Evolutionary conservation across 768 basidiomycete species (phyloP).

Genomic region (Kwoniella bestiolae): DNA sequence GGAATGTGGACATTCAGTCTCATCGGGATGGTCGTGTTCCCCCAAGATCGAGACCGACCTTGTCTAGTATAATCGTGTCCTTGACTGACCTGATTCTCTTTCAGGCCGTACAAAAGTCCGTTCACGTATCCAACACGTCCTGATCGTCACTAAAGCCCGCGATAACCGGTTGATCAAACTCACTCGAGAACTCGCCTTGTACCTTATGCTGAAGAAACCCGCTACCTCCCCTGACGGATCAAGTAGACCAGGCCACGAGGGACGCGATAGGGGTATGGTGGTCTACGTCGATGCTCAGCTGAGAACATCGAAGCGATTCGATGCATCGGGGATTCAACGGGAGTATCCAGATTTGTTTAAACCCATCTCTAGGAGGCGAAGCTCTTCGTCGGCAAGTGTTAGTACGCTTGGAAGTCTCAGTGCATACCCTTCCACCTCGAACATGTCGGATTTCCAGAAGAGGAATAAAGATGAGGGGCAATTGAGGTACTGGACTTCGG

Average conservation of each 20-base stretch:
- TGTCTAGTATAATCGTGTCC: too few species aligned
- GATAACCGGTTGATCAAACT: conserved; percentile 96
- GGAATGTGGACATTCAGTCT: too few species aligned
- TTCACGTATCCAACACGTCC: conserved; percentile 86
- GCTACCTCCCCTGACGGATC: conserved; percentile 14
- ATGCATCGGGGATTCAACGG: conserved; percentile 81
- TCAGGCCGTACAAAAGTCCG: conserved; percentile 88
- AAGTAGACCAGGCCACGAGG: conserved; percentile 14
- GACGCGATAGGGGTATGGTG: conserved; percentile 70
- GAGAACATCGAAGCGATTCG: conserved; percentile 84
- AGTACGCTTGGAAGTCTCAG: conserved; percentile 63
- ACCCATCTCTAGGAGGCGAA: conserved; percentile 74
- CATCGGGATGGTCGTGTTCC: too few species aligned
- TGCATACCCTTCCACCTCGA: conserved; percentile 62
- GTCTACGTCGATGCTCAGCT: conserved; percentile 97
- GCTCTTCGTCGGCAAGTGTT: conserved; percentile 61
- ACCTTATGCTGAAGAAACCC: conserved; percentile 79
- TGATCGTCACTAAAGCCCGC: conserved; percentile 96
- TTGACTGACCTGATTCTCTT: background rate
- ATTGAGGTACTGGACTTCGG: conserved; percentile 93
- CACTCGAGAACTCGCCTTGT: conserved; percentile 89
- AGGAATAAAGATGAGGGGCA: conserved; percentile 74
- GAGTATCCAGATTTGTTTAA: conserved; percentile 87
- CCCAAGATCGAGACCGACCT: too few species aligned
- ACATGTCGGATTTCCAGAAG: conserved; percentile 34